Conservation (phyloP, 345 rosid genomes). For the Camelina neglecta region DNA sequence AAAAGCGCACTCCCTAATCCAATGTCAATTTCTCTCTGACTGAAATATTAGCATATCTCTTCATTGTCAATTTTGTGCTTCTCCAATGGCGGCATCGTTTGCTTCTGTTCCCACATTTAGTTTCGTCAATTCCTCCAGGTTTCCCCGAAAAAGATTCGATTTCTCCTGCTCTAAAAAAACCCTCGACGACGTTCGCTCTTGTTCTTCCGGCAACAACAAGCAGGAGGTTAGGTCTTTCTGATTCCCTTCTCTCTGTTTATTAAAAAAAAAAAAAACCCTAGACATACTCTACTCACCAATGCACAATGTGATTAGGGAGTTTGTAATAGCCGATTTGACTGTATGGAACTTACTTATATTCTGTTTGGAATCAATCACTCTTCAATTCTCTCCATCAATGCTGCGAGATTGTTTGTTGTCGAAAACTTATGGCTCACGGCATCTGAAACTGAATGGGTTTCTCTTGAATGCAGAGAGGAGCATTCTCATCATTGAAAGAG, state of each 20-base stretch:
- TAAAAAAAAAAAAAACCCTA: background rate
- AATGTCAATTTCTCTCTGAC: constrained; percentile 29
- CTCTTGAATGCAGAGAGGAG: constrained; percentile 55
- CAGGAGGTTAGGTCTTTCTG: constrained; percentile 57
- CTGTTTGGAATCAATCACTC: background rate
- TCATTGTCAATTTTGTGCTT: background rate
- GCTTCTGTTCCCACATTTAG: constrained; percentile 50
- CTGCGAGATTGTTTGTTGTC: background rate
- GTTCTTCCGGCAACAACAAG: constrained; percentile 36
- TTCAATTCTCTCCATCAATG: too few relatives aligned
- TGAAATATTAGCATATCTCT: constrained; percentile 7
- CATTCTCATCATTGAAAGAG: constrained; percentile 64
- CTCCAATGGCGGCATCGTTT: constrained; percentile 43
- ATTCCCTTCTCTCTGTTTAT: too few relatives aligned
- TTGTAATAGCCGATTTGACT: background rate
- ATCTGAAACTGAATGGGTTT: background rate
- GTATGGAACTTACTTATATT: background rate
- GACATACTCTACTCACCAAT: background rate
- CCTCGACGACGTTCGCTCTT: constrained; percentile 45
- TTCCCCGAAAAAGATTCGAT: constrained; percentile 43
- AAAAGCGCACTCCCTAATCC: background rate
- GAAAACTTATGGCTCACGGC: constrained; percentile 14
- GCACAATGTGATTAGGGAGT: constrained; percentile 12
- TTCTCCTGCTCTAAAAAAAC: constrained; percentile 39
- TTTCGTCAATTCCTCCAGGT: constrained; percentile 34